Evolutionary conservation across 441 rosid genomes (phyloP), one percentile per base, ranked within the genome.

Genomic region (Melastoma candidum): DNA sequence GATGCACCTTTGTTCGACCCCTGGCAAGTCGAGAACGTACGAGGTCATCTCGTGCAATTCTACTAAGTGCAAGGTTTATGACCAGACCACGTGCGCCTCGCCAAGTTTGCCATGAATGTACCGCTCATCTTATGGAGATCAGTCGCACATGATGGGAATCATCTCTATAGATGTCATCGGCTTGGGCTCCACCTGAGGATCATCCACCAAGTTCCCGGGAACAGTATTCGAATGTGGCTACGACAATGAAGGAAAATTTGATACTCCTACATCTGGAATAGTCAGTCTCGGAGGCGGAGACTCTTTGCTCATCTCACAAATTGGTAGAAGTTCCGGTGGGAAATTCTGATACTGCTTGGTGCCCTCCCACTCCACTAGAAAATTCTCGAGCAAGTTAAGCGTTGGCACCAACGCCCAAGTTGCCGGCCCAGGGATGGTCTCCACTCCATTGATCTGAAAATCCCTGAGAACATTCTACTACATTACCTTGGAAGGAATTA

Each of bases 261-360:
- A 11, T 12, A 4, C 44, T 22, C 11, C 56, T 0, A 26, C 43
- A 2, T 59, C 65, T 2, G 87, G 80, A 7, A 70, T 69, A 4
- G 11, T 78, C 11, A 79, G 82, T 13, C 80, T 71, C 5, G 80
- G 84, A 7, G 70, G 71, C 0, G 74, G 82, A 1, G 0, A 46
- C 0, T 51, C 51, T 22, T 78, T 80, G 0, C 73, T 78, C 9
- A 3, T 73, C 6, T 26, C 74, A 0, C 84, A 73, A 56, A 46
- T 78, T 44, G 67, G 69, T 2, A 25, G 50, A n/a, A 47, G 65
- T 1, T 67, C 63, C 3, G 59, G 51, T 1, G 81, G 74, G 1
- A 71, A 63, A 45, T 78, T 78, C 57, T 69, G 82, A 0, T 69
- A 81, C 51, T 81, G 87, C 41, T 53, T 81, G 66, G 68, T 76